Evolutionary conservation across 2,329 filamentous ascomycete genomes (phyloP).

Genomic region (Emmonsiellopsis sp.): DNA sequence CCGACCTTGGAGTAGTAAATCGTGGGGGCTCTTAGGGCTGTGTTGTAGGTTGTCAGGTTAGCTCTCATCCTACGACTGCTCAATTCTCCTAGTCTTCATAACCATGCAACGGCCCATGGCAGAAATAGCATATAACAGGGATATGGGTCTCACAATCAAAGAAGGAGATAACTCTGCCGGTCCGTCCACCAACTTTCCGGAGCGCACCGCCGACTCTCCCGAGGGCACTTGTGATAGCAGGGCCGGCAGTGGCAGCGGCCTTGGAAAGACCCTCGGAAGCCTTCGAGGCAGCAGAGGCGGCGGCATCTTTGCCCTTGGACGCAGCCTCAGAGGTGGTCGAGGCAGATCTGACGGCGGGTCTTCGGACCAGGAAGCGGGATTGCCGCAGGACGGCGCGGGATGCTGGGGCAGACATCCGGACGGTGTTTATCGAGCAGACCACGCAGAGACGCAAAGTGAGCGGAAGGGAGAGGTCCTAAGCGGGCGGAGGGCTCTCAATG

Average conservation of each 20-base stretch:
- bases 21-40: constrained; percentile 76
- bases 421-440: constrained; percentile 9
- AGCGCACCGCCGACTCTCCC: constrained; percentile 58
- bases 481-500: constrained; percentile 32
- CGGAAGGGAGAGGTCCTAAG: constrained; percentile 20
- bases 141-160: constrained; percentile 64
- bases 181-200: constrained; percentile 71
- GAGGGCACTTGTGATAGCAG: constrained; percentile 65
- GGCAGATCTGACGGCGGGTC: constrained; percentile 38
- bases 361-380: constrained; percentile 39
- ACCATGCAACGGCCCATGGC: background rate
- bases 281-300: constrained; percentile 44
- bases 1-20: constrained; percentile 89
- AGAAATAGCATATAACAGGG: background rate
- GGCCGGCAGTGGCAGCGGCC: constrained; percentile 71
- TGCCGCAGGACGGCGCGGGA: constrained; percentile 39
- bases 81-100: background rate
- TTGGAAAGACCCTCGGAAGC: constrained; percentile 74
- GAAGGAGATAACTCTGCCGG: constrained; percentile 67
- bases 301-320: constrained; percentile 37
- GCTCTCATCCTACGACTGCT: background rate
- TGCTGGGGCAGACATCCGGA: constrained; percentile 36
- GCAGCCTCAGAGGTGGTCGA: constrained; percentile 39
- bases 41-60: constrained; percentile 16
- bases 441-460: constrained; percentile 18